Evolutionary conservation across 1,284 basidiomycete genomes (phyloP).

Genomic region (Pyrrhoderma noxium): DNA sequence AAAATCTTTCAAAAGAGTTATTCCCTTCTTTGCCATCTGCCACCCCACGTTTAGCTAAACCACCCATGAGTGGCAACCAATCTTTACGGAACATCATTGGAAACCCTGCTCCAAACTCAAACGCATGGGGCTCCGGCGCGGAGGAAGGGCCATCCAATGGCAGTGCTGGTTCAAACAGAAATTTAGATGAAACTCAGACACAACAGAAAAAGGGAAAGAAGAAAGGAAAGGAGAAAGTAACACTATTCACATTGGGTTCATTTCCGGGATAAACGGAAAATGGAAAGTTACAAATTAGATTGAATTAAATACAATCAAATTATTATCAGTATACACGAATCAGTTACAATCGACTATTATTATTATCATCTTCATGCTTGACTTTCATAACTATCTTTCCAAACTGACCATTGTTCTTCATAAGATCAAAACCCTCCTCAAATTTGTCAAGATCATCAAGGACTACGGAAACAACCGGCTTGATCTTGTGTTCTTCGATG

Average conservation of each 20-base stretch:
- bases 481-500: constrained; percentile 57
- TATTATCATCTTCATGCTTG: background rate
- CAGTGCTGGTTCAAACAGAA: background rate
- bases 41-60: constrained; percentile 34
- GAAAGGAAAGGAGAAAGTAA: constrained; percentile 80
- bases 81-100: constrained; percentile 70
- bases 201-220: constrained; percentile 48
- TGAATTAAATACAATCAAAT: background rate
- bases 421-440: constrained; percentile 63
- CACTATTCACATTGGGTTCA: constrained; percentile 51
- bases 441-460: constrained; percentile 62
- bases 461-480: constrained; percentile 70
- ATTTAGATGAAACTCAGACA: constrained; percentile 14
- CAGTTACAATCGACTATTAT: background rate
- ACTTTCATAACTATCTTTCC: constrained; percentile 66
- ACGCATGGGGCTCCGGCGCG: constrained; percentile 42
- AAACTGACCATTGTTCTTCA: constrained; percentile 59
- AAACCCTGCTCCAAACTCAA: constrained; percentile 35
- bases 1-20: constrained; percentile 41
- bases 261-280: constrained; percentile 18
- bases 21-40: constrained; percentile 67
- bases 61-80: constrained; percentile 55
- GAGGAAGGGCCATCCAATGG: constrained; percentile 8
- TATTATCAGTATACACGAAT: background rate
- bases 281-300: background rate